Base-by-base conservation (phyloP, 371 early-diverging fungal species). In the Nematocida sp. region DNA sequence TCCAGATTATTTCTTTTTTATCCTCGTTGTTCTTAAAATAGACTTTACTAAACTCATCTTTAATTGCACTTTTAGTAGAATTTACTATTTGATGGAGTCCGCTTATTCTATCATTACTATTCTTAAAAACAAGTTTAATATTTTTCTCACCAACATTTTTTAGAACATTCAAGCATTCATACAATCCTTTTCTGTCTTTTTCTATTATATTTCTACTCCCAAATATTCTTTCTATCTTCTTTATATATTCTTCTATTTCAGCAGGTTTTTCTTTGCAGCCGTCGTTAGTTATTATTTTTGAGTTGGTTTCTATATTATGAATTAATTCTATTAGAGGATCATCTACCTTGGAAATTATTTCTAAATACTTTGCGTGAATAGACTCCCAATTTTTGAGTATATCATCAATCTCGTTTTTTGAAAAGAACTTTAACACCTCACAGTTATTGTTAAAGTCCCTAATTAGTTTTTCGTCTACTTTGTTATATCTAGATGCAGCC, bases 291-390 rank as follows among this genome's bases (percentile, higher is more conserved):
- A 33, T 33, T 60, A 60, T 20, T 9, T 60, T 3, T 25, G 60
- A 18, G 11, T 33, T 33, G 9, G 11, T 20, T 60, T 60, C 60
- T 25, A 60, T 9, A 18, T 11, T 4, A 11, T 9, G 11, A 25
- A 60, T 60, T 60, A 60, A 11, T 60, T 23, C n/a, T 9, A 60
- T 23, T 11, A 60, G 11, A 18, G 60, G 20, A 9, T 33, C 39
- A 18, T 9, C 23, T 33, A 7, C 7, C 2, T 42, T 7, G 23
- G 11, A 7, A 15, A 64, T 42, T 13, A 33, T 7, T 15, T n/a
- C 23, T 27, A 44, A 11, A 44, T 42, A 64, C 9, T 64, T 64
- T 64, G 11, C 23, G 45, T 64, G 64, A 42, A 64, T 64, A 11
- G 27, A 42, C 64, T 15, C 42, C n/a, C 13, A 27, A 6, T 27